Evolutionary conservation across 2,329 filamentous ascomycete species (phyloP).

Genomic region (Epicoccum sorghinum): DNA sequence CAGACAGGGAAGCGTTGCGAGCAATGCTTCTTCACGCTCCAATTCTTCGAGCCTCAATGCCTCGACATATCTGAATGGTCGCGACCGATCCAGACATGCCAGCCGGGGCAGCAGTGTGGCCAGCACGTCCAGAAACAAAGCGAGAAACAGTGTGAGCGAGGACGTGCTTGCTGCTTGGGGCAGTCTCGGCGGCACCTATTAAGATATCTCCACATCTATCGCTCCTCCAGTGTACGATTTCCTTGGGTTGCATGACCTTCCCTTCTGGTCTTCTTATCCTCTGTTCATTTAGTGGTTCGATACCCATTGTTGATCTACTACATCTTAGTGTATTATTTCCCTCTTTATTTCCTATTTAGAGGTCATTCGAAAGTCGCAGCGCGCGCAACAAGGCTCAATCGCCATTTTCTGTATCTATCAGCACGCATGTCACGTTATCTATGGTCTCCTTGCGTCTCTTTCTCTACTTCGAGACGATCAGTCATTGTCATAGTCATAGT

Average conservation of each 20-base stretch:
- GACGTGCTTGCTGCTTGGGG: conserved; percentile 57
- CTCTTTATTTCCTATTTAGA: neutral
- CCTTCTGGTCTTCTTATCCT: no score
- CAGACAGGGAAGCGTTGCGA: conserved; percentile 33
- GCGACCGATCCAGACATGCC: conserved; percentile 18
- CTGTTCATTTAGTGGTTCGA: neutral
- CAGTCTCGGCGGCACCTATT: conserved; percentile 50
- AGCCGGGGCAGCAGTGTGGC: conserved; percentile 33
- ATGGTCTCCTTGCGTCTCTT: conserved; percentile 1
- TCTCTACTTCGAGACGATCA: neutral
- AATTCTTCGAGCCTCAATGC: conserved; percentile 14
- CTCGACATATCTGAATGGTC: neutral
- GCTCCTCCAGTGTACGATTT: neutral
- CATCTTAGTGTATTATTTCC: neutral
- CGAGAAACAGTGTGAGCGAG: conserved; percentile 51
- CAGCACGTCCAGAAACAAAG: conserved; percentile 25
- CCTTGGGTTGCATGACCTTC: neutral
- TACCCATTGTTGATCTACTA: neutral
- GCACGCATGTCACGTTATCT: neutral
- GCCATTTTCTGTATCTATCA: neutral
- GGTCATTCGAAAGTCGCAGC: conserved; percentile 11
- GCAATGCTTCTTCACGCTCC: conserved; percentile 16
- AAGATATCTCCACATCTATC: neutral
- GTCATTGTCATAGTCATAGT: neutral
- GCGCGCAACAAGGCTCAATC: conserved; percentile 9